Base-by-base conservation (phyloP, 257 asterid species). In the Eucommia ulmoides region DNA sequence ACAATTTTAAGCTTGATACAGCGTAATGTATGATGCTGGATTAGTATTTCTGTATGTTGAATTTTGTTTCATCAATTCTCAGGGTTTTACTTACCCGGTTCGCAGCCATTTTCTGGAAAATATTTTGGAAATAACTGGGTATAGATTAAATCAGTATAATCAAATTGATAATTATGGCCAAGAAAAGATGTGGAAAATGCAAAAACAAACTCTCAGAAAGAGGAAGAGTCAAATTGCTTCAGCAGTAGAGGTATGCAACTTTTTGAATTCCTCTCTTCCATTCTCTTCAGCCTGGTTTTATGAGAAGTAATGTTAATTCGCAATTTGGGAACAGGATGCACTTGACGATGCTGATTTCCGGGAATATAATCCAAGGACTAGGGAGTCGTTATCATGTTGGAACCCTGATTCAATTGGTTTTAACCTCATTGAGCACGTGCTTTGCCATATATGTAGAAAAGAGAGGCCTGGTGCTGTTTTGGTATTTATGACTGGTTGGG, bases 401-500 rank as follows among this genome's bases (percentile, higher is more conserved):
- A 88, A 82, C 74, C 97, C 97, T 29, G 95, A 88, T 75, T 84
- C 95, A 22, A 78, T 84, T 70, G 97, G 97, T 55, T 88, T 88
- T 68, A 84, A 88, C 63, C 95, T 88, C 68, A 88, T 88, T 53
- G 93, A 88, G 80, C 73, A 78, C 49, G 81, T 78, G 49, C 94
- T 88, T 56, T 72, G 78, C 67, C 94, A 84, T 61, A 88, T 84
- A 59, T 84, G 93, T 72, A 74, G 45, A 62, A 72, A 68, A 29
- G 97, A 82, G 76, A 84, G 95, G 65, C 81, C 83, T 60, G 97
- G 97, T 62, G 95, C 95, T 56, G 74, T 88, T 55, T 73, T 88
- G 62, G 93, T 88, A 56, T 88, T 88, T 70, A 84, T 88, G 95
- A 88, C 95, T 59, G 97, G 97, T 33, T 88, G 97, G 97, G 95